Evolutionary conservation across 768 basidiomycete genomes (phyloP), one percentile per base, ranked within the genome.

Genomic region (Tulasnella sp.): DNA sequence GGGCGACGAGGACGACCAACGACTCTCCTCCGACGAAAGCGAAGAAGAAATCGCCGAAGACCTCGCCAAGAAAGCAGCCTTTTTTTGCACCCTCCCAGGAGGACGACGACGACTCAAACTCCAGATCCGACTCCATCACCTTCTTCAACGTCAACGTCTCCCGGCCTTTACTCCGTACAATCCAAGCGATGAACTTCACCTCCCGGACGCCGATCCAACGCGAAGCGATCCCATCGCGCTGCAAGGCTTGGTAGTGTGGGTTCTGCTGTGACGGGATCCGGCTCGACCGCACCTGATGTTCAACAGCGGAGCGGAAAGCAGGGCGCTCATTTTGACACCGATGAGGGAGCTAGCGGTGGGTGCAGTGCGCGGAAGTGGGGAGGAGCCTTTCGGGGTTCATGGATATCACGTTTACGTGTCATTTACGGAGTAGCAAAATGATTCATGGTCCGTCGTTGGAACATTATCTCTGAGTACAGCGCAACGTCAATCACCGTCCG

Each of bases 261-360:
- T 39, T 90, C 88, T 73, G 96, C 97, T 22, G 92, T 96, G 19
- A 99, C 97, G 17, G 97, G 97, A 74, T 97, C 95, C 5, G 97
- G 97, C 73, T 98, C 98, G 83, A 99, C 97, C 1, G 96, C 94
- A 11, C 97, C 97, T 98, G 81, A 90, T 91, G 77, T 89, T 98
- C 73, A 90, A 92, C 19, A 92, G 89, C 78, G 89, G 91, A 17
- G 90, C 92, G 22, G 90, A 90, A 35, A 94, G 90, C 0, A 84
- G 97, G 69, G 98, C 97, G 78, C 86, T 99, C 42, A 85, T 98
- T 35, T 87, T 98, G 37, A 93, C 92, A 22, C 97, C 97, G 2
- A 99, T 97, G 3, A 86, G 97, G 78, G 97, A 99, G 81, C 81
- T 99, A 73, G 97, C 93, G 14, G 93, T n/a, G n/a, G n/a, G n/a